Conservation (phyloP, 2,329 filamentous ascomycete species). For the Colletotrichum liriopes region DNA sequence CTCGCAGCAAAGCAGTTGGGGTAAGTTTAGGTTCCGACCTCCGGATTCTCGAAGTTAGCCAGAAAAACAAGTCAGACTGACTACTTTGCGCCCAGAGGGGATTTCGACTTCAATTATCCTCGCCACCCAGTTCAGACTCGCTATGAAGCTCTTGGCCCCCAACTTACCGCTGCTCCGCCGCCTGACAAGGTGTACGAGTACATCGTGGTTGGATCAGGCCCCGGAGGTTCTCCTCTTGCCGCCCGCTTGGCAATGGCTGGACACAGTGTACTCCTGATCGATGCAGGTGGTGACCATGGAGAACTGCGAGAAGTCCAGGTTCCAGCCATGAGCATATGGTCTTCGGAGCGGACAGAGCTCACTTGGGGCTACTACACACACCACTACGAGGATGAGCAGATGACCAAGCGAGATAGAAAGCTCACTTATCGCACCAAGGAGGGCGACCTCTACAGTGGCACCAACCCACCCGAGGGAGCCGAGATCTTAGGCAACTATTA, state of each 20-base stretch:
- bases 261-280: background rate
- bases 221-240: background rate
- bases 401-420: background rate
- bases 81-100: background rate
- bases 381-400: background rate
- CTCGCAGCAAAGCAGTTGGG: background rate
- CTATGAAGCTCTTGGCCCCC: background rate
- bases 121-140: background rate
- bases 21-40: background rate
- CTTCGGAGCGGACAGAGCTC: background rate
- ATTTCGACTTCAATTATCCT: background rate
- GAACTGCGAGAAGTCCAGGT: background rate
- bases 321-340: background rate
- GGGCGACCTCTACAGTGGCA: slow-evolving; percentile 42
- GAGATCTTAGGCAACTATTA: slow-evolving; percentile 43
- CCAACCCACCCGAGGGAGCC: slow-evolving; percentile 43
- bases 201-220: slow-evolving; percentile 17
- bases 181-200: slow-evolving; percentile 15
- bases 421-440: slow-evolving; percentile 24
- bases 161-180: background rate
- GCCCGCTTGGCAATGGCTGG: background rate
- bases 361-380: background rate
- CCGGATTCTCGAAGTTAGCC: background rate
- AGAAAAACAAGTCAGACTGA: background rate
- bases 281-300: background rate